These are phyloP conservation scores for Beauveria rudraprayagi DNA, from an alignment of 2,329 filamentous ascomycete species.

Conservation along the genomic window DNA sequence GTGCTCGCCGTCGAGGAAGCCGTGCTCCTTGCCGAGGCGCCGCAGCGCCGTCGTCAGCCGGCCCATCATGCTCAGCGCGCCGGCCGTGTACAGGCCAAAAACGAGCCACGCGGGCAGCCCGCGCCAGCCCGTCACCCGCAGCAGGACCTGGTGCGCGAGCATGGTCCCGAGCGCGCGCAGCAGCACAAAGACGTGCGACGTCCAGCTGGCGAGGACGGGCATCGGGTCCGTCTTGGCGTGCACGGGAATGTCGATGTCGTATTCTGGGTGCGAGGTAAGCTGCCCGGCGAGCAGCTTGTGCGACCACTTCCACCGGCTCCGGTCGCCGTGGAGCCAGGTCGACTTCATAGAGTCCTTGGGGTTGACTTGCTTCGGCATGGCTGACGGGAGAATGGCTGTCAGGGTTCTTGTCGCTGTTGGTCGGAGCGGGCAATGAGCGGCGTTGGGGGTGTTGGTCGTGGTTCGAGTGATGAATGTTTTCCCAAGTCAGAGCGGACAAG, in stretches of 20 bases:
- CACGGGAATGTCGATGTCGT: slow-evolving; percentile 24
- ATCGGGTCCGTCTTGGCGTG: slow-evolving; percentile 30
- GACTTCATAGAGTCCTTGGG: slow-evolving; percentile 28
- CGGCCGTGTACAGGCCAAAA: slow-evolving; percentile 27
- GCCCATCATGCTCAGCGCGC: slow-evolving; percentile 28
- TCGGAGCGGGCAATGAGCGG: too few species aligned
- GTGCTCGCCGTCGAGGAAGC: slow-evolving; percentile 33
- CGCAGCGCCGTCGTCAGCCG: slow-evolving; percentile 28
- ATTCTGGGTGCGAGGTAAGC: slow-evolving; percentile 17
- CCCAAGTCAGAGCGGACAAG: too few species aligned
- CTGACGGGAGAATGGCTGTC: neutral
- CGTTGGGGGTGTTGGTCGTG: too few species aligned
- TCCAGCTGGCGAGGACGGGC: slow-evolving; percentile 25
- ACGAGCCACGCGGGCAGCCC: slow-evolving; percentile 21
- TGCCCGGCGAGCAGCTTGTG: slow-evolving; percentile 23
- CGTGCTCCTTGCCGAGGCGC: slow-evolving; percentile 26
- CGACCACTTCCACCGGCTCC: slow-evolving; percentile 19
- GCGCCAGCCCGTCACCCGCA: slow-evolving; percentile 18
- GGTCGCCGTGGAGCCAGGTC: slow-evolving; percentile 23
- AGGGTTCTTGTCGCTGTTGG: too few species aligned
- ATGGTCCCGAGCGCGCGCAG: slow-evolving; percentile 27
- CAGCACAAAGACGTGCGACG: slow-evolving; percentile 28
- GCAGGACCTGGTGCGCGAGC: slow-evolving; percentile 25
- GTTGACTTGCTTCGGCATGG: neutral
- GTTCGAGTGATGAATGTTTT: too few species aligned